phyloP scores from a whole-genome alignment of 2,329 filamentous ascomycete species.

The Alternaria brassicicola region DNA sequence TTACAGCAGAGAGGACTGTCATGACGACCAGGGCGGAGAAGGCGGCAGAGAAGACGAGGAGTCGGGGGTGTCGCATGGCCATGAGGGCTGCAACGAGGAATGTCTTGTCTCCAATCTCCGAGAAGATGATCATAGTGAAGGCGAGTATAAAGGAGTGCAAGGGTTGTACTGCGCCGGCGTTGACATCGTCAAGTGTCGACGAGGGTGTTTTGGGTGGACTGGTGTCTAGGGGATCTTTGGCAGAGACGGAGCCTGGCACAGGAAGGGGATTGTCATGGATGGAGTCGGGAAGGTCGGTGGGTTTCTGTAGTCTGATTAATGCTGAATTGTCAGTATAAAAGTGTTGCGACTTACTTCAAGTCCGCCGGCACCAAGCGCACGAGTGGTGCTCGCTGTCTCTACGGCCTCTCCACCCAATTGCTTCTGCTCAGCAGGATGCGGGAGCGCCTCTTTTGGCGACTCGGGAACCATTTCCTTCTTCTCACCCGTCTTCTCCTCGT shows the following conservation, averaged over 20 bases:
- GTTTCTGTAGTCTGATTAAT: constrained; percentile 64
- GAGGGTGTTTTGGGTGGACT: constrained; percentile 32
- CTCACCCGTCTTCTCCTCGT: constrained; percentile 69
- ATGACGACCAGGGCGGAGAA: constrained; percentile 89
- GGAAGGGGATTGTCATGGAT: constrained; percentile 76
- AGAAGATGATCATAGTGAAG: constrained; percentile 96
- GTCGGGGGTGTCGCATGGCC: constrained; percentile 96
- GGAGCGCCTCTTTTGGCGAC: constrained; percentile 83
- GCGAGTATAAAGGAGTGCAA: constrained; percentile 90
- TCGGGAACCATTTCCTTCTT: constrained; percentile 77
- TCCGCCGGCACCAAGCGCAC: constrained; percentile 45
- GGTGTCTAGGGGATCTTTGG: constrained; percentile 62
- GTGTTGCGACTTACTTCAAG: constrained; percentile 40
- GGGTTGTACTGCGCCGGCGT: constrained; percentile 72
- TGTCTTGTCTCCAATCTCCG: constrained; percentile 97
- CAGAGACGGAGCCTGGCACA: constrained; percentile 66
- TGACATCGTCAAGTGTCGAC: constrained; percentile 50
- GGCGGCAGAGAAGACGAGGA: constrained; percentile 94
- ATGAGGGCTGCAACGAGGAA: constrained; percentile 96
- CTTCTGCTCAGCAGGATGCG: constrained; percentile 79
- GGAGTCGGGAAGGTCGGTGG: constrained; percentile 77
- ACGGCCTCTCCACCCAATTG: constrained; percentile 51
- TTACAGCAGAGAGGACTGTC: constrained; percentile 90
- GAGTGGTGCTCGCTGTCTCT: constrained; percentile 18
- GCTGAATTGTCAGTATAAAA: neutral